Evolutionary conservation across 371 early-diverging fungal species (phyloP), one percentile per base, ranked within the genome.

Genomic region (Mortierella sp.): DNA sequence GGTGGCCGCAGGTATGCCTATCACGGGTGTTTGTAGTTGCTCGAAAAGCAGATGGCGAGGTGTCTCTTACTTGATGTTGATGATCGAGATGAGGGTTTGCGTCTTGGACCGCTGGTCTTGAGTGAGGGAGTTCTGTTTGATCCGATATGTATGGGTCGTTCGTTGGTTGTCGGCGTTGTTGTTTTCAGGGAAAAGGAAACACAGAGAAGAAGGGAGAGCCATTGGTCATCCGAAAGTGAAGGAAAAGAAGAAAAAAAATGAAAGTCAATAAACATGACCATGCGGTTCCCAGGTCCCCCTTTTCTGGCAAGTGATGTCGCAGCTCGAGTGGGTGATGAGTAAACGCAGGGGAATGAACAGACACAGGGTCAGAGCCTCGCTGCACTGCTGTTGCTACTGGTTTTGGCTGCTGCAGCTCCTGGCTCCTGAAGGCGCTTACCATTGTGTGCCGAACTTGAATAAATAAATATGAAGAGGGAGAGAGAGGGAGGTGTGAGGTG

Each of bases 51-150:
- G 64, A 31, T 59, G 50, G 64, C 50, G 64, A 24, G 5, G 8
- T 71, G 64, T 67, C 64, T 48, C 69, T 76, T 83, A 75, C 83
- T 69, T 83, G 67, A 77, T 69, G 70, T 80, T 83, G 75, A 53
- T 77, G 75, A 83, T 79, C 26, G 80, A 79, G 75, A 72, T 48
- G 67, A 83, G 76, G 48, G 76, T 82, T 46, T 82, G 79, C 28
- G 76, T 77, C 70, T 75, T 83, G 71, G 75, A 74, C 21, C 77
- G 83, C 72, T 83, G 80, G 37, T 82, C 80, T 48, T 59, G 72
- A 53, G 51, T 71, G 31, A 79, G 79, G 16, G 44, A 61, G 43
- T 79, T 76, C 79, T 83, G 40, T 71, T 19, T 31, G 21, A n/a
- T n/a, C 67, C 59, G 59, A 71, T 48, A 71, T 24, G 50, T 48